phyloP scores from a whole-genome alignment of 2,329 filamentous ascomycete genomes.

The Corinectria fuckeliana region DNA sequence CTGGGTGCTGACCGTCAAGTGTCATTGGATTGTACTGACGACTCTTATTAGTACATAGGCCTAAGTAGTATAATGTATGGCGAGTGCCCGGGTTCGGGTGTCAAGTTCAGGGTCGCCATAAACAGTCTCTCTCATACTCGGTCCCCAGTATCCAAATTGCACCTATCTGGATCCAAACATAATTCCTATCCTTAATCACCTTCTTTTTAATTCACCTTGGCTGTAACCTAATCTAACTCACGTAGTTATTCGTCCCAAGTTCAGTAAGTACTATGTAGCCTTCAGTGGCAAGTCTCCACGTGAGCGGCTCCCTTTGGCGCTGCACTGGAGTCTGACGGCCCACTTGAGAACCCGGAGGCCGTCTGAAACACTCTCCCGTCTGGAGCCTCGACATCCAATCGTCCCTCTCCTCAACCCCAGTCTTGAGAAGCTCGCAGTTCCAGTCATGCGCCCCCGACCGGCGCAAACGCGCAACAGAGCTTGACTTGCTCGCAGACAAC shows the following conservation, averaged over 20 bases:
- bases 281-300: conserved; percentile 16
- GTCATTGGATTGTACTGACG: too few relatives aligned
- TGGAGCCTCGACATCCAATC: conserved; percentile 31
- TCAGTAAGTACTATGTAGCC: not conserved
- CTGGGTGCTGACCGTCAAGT: too few relatives aligned
- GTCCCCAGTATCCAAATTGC: not conserved
- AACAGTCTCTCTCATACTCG: not conserved
- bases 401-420: conserved; percentile 28
- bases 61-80: too few relatives aligned
- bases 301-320: conserved; percentile 13
- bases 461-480: not conserved
- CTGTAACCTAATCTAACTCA: too few relatives aligned
- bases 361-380: conserved; percentile 36
- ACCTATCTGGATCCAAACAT: not conserved
- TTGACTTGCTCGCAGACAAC: conserved; percentile 3
- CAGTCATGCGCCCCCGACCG: conserved; percentile 4
- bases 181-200: not conserved
- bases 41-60: too few relatives aligned
- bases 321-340: not conserved
- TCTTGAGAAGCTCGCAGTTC: conserved; percentile 26
- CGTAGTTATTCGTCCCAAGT: not conserved
- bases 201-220: not conserved
- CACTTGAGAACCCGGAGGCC: conserved; percentile 2
- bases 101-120: not conserved
- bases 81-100: not conserved